Evolutionary conservation across 2,329 filamentous ascomycete genomes (phyloP), one percentile per base, ranked within the genome.

Genomic region (Colletotrichum sojae): DNA sequence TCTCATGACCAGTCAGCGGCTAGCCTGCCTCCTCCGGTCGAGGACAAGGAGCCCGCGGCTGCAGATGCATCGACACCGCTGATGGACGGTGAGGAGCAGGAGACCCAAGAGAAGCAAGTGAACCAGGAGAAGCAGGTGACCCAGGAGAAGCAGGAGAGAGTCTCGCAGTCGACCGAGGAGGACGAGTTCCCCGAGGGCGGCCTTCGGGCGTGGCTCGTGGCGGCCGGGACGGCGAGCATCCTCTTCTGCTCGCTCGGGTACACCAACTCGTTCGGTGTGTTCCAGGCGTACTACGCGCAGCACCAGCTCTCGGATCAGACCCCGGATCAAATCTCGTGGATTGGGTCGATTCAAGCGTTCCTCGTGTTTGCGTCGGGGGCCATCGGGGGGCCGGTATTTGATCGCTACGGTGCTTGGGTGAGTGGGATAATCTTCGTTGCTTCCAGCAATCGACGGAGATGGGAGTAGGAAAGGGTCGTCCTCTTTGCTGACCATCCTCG

Each of bases 151-250:
- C 62, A 69, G 22, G 66, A 69, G 16, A 46, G 31, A 13, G 43
- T 52, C 1, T 60, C 43, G 6, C 43, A 60, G 6, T 66, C 51
- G 15, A 36, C 13, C 1, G 60, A 58, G 4, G 60, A 69, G 16
- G 45, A 49, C 13, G 53, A 45, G 0, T 71, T 58, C 4, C 80
- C 80, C 0, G 76, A 82, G 54, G 77, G 79, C 15, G 78, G 81
- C 31, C 12, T 79, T 25, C 55, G 76, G 70, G 82, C 82, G 4
- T 84, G 83, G 83, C 75, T 83, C 0, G 81, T 81, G 4, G 82
- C 81, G 0, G 67, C 74, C 6, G 82, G 80, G 4, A 76, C 75
- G 2, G 77, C 73, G 0, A 76, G 70, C 20, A 73, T 79, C 25
- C 78, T 83, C 63, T 76, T 77, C 45, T 76, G 73, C 40, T 73